Base-by-base conservation (phyloP, 768 basidiomycete species). In the Lenzites betulinus region DNA sequence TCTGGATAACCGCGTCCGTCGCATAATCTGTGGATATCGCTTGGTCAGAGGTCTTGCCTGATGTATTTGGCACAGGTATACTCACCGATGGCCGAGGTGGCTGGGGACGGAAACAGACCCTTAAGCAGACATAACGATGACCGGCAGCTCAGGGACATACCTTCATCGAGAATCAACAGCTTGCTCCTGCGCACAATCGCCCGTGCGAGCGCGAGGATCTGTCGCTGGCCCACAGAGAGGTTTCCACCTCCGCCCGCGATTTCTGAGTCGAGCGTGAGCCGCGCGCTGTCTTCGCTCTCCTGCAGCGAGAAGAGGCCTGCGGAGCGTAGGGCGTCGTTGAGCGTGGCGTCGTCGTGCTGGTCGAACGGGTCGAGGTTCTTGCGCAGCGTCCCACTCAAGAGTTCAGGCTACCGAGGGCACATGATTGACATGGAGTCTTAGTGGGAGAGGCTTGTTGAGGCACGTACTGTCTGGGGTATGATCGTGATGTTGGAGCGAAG, bases 341-440 rank as follows among this genome's bases (percentile, higher is more conserved):
- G 74, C 6, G 71, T 72, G 0, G 79, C 73, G 60, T 87, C 85
- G 43, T 84, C 82, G 60, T 83, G 74, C 61, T 83, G 75, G 4
- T 70, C 76, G 65, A 85, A 87, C 1, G 84, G 83, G 65, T 87
- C 86, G 15, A 86, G 70, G 64, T 86, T 86, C 51, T 76, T 74
- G 22, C 85, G 80, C 30, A 87, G 72, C 3, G 80, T 79, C 6
- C 86, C 86, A 25, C 78, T 79, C 26, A 86, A 70, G 0, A 86
- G 72, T 56, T 83, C 80, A 30, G 81, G 79, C 75, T 78, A 43
- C 41, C 38, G 5, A 13, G 13, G 6, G 18, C 8, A 3, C 12
- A 35, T 7, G 1, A 6, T 30, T 65, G 28, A 63, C 25, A 28
- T 36, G 18, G 18, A 1, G 51, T 23, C 7, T 15, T 15, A n/a